Evolutionary conservation across 2,329 filamentous ascomycete genomes (phyloP), one percentile per base, ranked within the genome.

Genomic region (Cladosporium sp.): DNA sequence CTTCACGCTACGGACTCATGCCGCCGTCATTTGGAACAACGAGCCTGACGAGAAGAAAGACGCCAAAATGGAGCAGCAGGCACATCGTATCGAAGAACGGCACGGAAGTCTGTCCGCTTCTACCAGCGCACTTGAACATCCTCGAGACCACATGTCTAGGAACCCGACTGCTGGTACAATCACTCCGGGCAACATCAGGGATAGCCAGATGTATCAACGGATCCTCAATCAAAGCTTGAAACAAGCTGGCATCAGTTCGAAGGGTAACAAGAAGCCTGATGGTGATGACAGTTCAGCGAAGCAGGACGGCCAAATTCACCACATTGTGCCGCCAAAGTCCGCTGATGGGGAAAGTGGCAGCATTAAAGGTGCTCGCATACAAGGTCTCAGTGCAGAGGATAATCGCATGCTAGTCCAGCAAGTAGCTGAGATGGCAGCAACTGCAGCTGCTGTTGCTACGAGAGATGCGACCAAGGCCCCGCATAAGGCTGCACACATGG

Each of bases 1-100:
- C 82, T 99, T 99, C 74, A 99, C 94, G 0, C 82, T 99, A 19
- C 84, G 94, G 63, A 99, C 94, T 0, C 94, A 99, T 71, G 94
- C 94, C 3, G 92, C 95, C 4, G 89, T 97, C 47, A 99, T 99
- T 65, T 99, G 94, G 94, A 94, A 92, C 68, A 88, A 84, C 8
- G 92, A 97, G 63, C 67, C 75, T 1, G 79, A 81, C 58, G 78
- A 81, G 62, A 80, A 80, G 72, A 79, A 77, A 67, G 55, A 70
- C 1, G 68, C 65, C 19, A 73, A 70, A 61, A 63, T 69, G 39
- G 75, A 78, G 49, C 72, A 76, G 60, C 63, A 69, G 22, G 64
- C 67, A 7, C 49, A 64, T 50, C 58, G 60, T 51, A 28, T 63
- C 22, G 75, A 62, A 42, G 51, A 61, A 20, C 59, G 56, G 25